These are phyloP conservation scores for Solanum hybrid DNA, from an alignment of 305 asterid species.

Conservation along the genomic window DNA sequence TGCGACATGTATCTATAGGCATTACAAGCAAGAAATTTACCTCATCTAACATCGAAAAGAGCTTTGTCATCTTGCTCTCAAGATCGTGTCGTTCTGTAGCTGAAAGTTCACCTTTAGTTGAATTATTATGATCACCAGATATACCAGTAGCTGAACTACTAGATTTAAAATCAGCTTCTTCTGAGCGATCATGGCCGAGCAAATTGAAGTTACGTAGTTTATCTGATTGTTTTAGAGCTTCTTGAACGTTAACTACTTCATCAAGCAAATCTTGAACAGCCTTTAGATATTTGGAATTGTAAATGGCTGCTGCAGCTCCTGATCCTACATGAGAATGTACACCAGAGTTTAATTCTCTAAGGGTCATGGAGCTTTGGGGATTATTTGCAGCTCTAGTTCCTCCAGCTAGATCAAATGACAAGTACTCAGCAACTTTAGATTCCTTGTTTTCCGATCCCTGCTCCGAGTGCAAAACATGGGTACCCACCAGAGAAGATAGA, in stretches of 20 bases:
- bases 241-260: conserved; percentile 49
- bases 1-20: background rate
- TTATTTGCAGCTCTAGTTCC: conserved; percentile 17
- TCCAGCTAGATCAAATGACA: conserved; percentile 38
- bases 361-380: conserved; percentile 17
- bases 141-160: conserved; percentile 11
- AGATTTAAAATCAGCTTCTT: conserved; percentile 24
- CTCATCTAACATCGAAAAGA: conserved; percentile 58
- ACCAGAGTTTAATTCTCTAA: conserved; percentile 22
- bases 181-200: conserved; percentile 21
- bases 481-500: conserved; percentile 28
- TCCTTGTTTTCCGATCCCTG: conserved; percentile 21
- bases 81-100: conserved; percentile 41
- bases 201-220: conserved; percentile 17
- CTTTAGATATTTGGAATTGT: conserved; percentile 44
- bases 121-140: conserved; percentile 22
- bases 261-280: conserved; percentile 56
- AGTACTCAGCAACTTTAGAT: conserved; percentile 35
- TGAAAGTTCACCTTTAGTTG: conserved; percentile 28
- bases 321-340: conserved; percentile 20
- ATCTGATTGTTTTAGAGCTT: conserved; percentile 25
- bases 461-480: conserved; percentile 26
- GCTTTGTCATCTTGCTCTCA: conserved; percentile 45
- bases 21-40: conserved; percentile 16
- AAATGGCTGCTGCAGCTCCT: conserved; percentile 22